Evolutionary conservation across 139 green algal genomes (phyloP).

Genomic region (Micromonas commoda): DNA sequence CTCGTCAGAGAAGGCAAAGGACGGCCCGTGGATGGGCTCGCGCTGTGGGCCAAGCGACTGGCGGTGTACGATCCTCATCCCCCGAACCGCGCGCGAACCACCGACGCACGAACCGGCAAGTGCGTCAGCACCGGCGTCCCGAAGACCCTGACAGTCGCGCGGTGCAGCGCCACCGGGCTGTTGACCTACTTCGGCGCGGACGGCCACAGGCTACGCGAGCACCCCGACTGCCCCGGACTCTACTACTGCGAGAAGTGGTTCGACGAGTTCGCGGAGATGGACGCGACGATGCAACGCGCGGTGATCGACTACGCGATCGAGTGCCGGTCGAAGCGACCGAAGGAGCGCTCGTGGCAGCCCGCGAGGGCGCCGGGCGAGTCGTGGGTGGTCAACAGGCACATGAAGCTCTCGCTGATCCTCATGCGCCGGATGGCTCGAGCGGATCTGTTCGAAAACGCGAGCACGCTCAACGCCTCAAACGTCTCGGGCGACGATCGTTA

Average conservation of each 20-base stretch:
- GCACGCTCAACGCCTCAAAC: background rate
- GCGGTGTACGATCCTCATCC: background rate
- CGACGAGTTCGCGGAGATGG: background rate
- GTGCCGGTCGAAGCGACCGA: no score
- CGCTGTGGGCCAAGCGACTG: background rate
- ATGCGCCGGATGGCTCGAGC: background rate
- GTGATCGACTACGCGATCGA: background rate
- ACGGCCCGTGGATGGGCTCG: background rate
- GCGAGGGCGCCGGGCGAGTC: background rate
- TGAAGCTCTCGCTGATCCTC: background rate
- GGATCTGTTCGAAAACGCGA: background rate
- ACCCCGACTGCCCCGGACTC: background rate
- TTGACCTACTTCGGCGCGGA: background rate
- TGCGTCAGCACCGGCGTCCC: background rate
- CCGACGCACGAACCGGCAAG: background rate
- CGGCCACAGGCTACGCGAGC: background rate
- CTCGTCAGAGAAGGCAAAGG: background rate
- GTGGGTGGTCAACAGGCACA: background rate
- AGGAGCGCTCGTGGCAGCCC: background rate
- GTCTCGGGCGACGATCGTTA: no score
- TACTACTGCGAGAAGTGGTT: background rate
- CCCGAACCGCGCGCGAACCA: background rate
- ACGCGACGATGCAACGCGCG: background rate
- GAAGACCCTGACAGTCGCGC: background rate
- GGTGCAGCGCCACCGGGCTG: background rate